Conservation (phyloP, 306 rosid species). For the Hippophae gyantsensis region DNA sequence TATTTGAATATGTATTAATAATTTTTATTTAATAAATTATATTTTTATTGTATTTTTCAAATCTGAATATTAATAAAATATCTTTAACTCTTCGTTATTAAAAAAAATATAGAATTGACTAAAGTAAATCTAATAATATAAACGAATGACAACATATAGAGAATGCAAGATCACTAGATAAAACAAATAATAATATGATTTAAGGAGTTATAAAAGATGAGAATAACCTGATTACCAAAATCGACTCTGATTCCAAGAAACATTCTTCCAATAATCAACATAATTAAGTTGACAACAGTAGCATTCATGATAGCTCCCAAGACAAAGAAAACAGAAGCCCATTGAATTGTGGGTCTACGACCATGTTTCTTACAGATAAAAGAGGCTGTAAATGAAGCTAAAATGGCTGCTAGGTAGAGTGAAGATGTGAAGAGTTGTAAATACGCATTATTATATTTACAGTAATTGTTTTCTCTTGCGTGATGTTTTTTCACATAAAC, state of each 20-base stretch:
- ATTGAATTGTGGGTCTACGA: constrained; percentile 14
- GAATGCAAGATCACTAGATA: neutral
- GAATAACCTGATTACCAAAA: constrained; percentile 21
- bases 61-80: too few species aligned
- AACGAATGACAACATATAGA: too few species aligned
- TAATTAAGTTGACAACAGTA: constrained; percentile 1
- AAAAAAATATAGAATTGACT: too few species aligned
- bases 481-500: constrained; percentile 19
- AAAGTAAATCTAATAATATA: too few species aligned
- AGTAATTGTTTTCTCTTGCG: constrained; percentile 22
- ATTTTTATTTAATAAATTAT: too few species aligned
- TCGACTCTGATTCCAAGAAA: constrained; percentile 28
- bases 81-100: too few species aligned
- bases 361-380: constrained; percentile 13
- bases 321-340: constrained; percentile 19
- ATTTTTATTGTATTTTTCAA: too few species aligned
- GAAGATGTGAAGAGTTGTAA: constrained; percentile 33
- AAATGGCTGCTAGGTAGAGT: constrained; percentile 28
- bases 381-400: constrained; percentile 22
- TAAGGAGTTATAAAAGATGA: neutral
- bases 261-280: constrained; percentile 23
- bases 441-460: constrained; percentile 20
- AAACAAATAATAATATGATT: neutral
- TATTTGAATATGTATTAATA: too few species aligned
- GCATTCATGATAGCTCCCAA: constrained; percentile 20